Percentiles rank a stretch among this genome's conserved stretches.
phyloP scores from a whole-genome alignment of 2,329 filamentous ascomycete genomes.

The Fusarium sp. region DNA sequence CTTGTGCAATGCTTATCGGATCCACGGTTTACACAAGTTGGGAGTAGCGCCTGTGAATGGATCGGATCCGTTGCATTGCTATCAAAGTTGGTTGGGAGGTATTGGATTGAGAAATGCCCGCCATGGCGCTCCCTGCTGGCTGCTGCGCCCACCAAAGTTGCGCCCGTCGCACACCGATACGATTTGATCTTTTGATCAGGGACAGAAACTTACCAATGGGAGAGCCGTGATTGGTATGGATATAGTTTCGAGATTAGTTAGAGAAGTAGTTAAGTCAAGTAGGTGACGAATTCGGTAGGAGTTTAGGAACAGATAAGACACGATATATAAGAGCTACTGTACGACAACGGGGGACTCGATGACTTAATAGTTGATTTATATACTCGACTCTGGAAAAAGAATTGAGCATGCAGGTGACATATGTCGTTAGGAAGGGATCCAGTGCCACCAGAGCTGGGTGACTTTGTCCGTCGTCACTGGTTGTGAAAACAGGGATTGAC shows the following conservation, averaged over 20 bases:
- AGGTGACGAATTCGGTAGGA: constrained; percentile 4
- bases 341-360: background rate
- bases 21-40: constrained; percentile 33
- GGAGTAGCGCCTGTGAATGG: constrained; percentile 18
- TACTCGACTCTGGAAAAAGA: constrained; percentile 5
- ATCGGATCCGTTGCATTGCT: constrained; percentile 28
- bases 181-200: constrained; percentile 31
- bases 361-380: constrained; percentile 29
- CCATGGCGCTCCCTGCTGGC: constrained; percentile 31
- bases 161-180: constrained; percentile 43
- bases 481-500: constrained; percentile 45
- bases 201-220: constrained; percentile 44
- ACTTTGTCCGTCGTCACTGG: constrained; percentile 43
- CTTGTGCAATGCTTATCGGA: constrained; percentile 32
- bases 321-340: constrained; percentile 7
- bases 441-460: constrained; percentile 39
- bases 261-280: background rate
- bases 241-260: constrained; percentile 16
- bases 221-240: constrained; percentile 37
- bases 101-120: constrained; percentile 18
- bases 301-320: constrained; percentile 4
- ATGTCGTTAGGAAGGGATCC: background rate
- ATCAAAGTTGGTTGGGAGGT: constrained; percentile 35
- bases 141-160: constrained; percentile 35
- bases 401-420: constrained; percentile 42